A percentile compares a stretch with the other conserved stretches of the same genome.
Evolutionary conservation across 148 eudicot species (phyloP).

Genomic region (Euryodendron excelsum): DNA sequence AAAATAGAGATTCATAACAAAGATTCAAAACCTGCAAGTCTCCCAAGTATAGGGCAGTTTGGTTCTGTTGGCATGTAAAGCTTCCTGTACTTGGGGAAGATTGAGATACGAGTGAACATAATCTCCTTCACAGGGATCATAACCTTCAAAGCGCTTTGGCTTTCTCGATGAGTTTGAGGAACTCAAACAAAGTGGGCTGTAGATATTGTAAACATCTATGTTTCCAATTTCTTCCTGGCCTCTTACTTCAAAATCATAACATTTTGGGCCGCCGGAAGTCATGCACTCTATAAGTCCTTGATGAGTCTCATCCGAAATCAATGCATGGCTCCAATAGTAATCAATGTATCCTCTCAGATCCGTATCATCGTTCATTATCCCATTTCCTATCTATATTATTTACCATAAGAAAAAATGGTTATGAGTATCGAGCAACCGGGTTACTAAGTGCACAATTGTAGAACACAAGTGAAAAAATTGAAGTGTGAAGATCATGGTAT

Average conservation of each 20-base stretch:
- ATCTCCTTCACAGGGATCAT: constrained; percentile 33
- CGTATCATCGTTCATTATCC: constrained; percentile 25
- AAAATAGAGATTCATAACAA: no score
- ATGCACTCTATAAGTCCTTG: constrained; percentile 21
- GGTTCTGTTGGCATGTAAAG: constrained; percentile 32
- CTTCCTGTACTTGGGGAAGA: constrained; percentile 26
- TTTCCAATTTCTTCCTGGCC: constrained; percentile 16
- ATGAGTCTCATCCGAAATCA: constrained; percentile 35
- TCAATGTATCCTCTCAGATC: constrained; percentile 32
- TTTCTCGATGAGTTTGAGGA: constrained; percentile 3
- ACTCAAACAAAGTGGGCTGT: constrained; percentile 19
- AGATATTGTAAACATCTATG: constrained; percentile 29
- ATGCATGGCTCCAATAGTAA: constrained; percentile 35
- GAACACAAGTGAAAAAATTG: no score
- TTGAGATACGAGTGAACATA: constrained; percentile 27
- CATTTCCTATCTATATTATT: constrained; percentile 30
- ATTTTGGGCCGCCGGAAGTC: constrained; percentile 1
- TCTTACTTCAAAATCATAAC: constrained; percentile 3
- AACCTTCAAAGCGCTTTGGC: constrained; percentile 2
- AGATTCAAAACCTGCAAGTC: constrained; percentile 27
- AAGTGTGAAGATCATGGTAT: no score
- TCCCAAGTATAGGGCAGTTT: constrained; percentile 31
- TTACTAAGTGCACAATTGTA: no score
- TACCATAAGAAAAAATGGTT: constrained; percentile 7
- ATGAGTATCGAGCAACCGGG: no score